A percentile compares a stretch with the other conserved stretches of the same genome.
Conservation (phyloP, 176 grass and related monocot species). For the Aegilops bicornis region DNA sequence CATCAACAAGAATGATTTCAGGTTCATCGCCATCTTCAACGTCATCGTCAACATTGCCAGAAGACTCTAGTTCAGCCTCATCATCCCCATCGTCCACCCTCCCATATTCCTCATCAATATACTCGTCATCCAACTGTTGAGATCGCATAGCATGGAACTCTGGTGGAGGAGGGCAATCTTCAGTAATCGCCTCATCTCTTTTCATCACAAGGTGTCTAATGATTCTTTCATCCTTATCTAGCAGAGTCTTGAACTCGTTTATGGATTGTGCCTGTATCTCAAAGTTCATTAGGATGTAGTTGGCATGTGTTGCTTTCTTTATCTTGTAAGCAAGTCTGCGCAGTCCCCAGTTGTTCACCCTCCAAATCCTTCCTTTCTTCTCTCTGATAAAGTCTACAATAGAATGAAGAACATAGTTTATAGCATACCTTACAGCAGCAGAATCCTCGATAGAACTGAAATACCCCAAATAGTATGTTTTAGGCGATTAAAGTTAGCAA, state of each 20-base stretch:
- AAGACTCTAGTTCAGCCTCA: conserved; percentile 16
- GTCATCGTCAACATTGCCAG: conserved; percentile 35
- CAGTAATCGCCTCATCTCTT: conserved; percentile 70
- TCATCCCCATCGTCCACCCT: conserved; percentile 18
- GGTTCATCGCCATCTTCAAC: conserved; percentile 34
- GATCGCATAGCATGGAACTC: conserved; percentile 57
- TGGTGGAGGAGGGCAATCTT: conserved; percentile 65
- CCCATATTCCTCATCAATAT: conserved; percentile 35
- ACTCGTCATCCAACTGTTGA: conserved; percentile 59
- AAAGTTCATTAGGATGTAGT: conserved; percentile 95
- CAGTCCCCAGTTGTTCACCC: conserved; percentile 89
- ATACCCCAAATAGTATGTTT: background rate
- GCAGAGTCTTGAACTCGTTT: conserved; percentile 85
- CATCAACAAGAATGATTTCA: conserved; percentile 76
- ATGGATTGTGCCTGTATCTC: conserved; percentile 83
- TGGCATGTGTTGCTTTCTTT: conserved; percentile 80
- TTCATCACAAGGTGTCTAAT: conserved; percentile 90
- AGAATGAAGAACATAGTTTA: background rate
- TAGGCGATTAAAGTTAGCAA: background rate
- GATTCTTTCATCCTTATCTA: conserved; percentile 89
- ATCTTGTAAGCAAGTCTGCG: conserved; percentile 85
- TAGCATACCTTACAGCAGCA: background rate
- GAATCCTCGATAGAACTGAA: background rate
- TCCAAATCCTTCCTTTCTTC: conserved; percentile 98
- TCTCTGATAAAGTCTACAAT: conserved; percentile 76